phyloP scores from a whole-genome alignment of 768 basidiomycete species.

The Leucosporidium creatinivorum region DNA sequence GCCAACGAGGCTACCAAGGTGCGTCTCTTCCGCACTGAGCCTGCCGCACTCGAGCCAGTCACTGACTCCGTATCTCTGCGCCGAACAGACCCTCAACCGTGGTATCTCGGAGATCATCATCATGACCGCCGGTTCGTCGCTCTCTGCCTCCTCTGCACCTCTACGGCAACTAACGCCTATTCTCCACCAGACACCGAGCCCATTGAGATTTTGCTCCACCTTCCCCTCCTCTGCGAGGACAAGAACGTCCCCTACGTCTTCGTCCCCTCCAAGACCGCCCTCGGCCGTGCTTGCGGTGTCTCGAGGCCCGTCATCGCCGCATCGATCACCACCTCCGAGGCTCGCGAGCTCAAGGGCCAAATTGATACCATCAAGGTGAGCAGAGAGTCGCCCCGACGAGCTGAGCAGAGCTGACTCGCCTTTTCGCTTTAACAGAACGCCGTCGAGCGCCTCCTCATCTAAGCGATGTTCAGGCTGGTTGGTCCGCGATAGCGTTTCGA shows the following conservation, averaged over 20 bases:
- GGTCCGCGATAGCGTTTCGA: too few relatives aligned
- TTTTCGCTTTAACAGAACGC: slow-evolving; percentile 36
- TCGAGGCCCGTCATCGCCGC: slow-evolving; percentile 90
- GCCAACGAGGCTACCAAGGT: slow-evolving; percentile 95
- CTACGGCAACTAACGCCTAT: neutral
- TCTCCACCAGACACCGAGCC: slow-evolving; percentile 74
- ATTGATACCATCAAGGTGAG: slow-evolving; percentile 68
- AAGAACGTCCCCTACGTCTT: slow-evolving; percentile 82
- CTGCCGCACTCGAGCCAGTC: accelerated
- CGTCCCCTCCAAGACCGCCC: slow-evolving; percentile 85
- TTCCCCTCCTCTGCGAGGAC: slow-evolving; percentile 95
- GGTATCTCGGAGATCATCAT: slow-evolving; percentile 98
- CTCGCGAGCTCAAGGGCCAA: slow-evolving; percentile 79
- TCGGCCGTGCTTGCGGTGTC: slow-evolving; percentile 93
- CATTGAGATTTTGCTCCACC: slow-evolving; percentile 91
- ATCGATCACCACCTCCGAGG: slow-evolving; percentile 93
- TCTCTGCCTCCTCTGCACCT: neutral
- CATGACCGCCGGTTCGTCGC: slow-evolving; percentile 54
- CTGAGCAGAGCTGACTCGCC: neutral
- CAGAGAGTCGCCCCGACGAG: neutral
- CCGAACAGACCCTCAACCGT: slow-evolving; percentile 53
- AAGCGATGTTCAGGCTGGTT: slow-evolving; percentile 20
- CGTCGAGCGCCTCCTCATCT: slow-evolving; percentile 46
- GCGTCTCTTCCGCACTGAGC: slow-evolving; percentile 24
- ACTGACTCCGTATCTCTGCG: neutral